Conservation (phyloP, 176 grass and related monocot genomes). For the Avena insularis region DNA sequence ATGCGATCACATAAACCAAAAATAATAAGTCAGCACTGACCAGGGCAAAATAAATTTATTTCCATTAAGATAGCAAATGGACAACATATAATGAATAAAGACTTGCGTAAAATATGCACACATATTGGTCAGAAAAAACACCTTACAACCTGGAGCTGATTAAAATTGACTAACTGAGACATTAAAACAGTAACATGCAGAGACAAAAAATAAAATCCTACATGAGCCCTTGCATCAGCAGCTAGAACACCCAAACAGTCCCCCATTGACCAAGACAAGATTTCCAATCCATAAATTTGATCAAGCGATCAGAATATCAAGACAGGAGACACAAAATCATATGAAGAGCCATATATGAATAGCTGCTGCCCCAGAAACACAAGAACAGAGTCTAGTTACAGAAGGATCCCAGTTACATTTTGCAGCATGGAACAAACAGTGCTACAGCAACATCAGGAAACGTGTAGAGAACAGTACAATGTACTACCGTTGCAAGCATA, state of each 20-base stretch:
- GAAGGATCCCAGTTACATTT: conserved; percentile 27
- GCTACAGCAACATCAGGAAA: conserved; percentile 5
- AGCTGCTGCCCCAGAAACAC: conserved; percentile 15
- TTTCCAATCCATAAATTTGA: conserved; percentile 13
- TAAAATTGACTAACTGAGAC: not conserved
- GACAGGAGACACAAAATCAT: conserved; percentile 15
- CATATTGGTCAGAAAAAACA: not conserved
- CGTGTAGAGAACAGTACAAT: not conserved
- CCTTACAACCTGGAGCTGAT: not conserved
- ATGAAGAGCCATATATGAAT: not conserved
- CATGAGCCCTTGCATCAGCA: not conserved
- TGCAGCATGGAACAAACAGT: not conserved
- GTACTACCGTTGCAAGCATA: not conserved
- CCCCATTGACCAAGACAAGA: not conserved
- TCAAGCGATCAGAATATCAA: not conserved
- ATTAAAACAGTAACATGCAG: not conserved
- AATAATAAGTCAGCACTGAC: conserved; percentile 9
- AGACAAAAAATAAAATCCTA: not conserved
- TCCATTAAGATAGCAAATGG: not conserved
- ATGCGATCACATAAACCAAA: not conserved
- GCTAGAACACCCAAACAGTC: not conserved
- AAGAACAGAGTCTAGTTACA: not conserved
- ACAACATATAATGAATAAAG: not conserved
- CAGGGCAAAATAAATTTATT: not conserved
- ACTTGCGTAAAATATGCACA: not conserved